These are phyloP conservation scores for Magnolia kwangsiensis DNA, from an alignment of 164 flowering plant genomes.

Conservation along the genomic window DNA sequence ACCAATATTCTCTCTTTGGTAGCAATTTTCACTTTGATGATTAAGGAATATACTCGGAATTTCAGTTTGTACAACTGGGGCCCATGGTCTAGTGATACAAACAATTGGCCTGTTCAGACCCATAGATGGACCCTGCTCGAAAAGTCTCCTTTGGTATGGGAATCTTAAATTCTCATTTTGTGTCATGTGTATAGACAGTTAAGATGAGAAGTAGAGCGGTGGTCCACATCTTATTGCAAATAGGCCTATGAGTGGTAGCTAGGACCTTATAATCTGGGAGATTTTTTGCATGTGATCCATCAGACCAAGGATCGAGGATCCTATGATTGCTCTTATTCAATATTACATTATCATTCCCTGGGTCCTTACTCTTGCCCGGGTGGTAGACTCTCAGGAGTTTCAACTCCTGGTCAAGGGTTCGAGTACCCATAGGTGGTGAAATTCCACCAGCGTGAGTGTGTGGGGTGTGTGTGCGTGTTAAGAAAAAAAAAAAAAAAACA, in stretches of 20 bases:
- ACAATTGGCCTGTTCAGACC: background rate
- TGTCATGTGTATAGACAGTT: background rate
- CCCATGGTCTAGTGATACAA: background rate
- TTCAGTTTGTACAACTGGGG: background rate
- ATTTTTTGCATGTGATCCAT: background rate
- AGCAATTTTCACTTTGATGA: no score
- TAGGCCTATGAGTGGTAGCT: background rate
- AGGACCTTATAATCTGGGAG: background rate
- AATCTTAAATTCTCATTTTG: background rate
- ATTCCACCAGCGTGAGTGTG: no score
- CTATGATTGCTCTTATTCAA: no score
- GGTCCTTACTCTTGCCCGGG: no score
- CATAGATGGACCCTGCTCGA: background rate
- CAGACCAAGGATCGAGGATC: background rate
- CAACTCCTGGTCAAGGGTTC: no score
- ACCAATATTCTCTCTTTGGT: no score
- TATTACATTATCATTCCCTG: no score
- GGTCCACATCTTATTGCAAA: background rate
- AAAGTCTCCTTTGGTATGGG: background rate
- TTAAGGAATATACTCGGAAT: no score
- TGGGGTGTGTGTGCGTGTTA: no score
- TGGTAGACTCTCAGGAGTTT: no score
- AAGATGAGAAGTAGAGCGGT: background rate
- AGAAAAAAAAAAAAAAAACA: no score
- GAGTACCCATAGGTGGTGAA: no score